Base-by-base conservation (phyloP, 2,329 filamentous ascomycete species). In the Hypomyces rosellus region DNA sequence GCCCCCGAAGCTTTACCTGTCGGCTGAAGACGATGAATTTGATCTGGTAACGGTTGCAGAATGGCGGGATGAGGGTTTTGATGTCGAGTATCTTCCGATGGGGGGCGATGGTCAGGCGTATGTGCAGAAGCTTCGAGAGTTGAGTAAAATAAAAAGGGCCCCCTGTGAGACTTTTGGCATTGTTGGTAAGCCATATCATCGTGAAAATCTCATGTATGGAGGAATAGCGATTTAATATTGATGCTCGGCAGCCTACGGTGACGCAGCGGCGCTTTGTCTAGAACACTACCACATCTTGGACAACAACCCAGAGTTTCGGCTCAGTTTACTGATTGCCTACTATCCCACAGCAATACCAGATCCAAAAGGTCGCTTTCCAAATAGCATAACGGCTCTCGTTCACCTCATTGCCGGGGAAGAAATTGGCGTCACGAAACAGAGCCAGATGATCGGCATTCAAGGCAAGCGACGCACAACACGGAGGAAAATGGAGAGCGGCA, bases 311-410 rank as follows among this genome's bases (percentile, higher is more conserved):
- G 70, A 73, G 8, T 68, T 68, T 54, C 72, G 69, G 50, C 65
- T 75, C 16, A 64, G 66, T 3, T 63, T 67, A 9, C 65, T 75
- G 3, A 63, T 75, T 9, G 73, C 72, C 0, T 75, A 75, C 52
- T 75, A 75, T 50, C 73, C 73, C 1, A 67, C 68, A 2, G 57
- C 65, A 0, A 70, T 75, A 16, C 73, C 73, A 1, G 72, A 75
- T 14, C 69, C 72, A 2, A 58, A 66, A 5, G 69, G 65, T 0
- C 62, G 59, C 2, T 74, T 74, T 12, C 73, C 73, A 1, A 65
- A 60, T 20, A 63, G 64, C 5, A 65, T 75, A 12, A 57, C 62
- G 4, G 65, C 65, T 0, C 61, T 75, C 3, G 71, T 72, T 1
- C 73, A 75, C 46, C 62, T 75, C 0, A 57, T 68, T 2, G 61